phyloP scores from a whole-genome alignment of 1,284 basidiomycete species.

The Coniferiporia sulphurascens region DNA sequence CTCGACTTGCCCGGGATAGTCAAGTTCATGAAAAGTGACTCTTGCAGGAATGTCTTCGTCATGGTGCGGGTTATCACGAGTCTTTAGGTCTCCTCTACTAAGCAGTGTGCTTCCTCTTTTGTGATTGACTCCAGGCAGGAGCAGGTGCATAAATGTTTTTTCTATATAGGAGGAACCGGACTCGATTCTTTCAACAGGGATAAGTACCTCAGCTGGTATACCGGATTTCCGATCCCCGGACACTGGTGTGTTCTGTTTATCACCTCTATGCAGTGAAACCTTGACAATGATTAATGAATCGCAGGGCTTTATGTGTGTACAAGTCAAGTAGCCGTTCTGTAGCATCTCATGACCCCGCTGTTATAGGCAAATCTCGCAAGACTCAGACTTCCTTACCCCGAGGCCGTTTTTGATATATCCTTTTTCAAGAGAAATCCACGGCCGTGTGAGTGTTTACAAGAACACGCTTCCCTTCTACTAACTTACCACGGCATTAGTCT shows the following conservation, averaged over 20 bases:
- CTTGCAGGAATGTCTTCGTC: conserved; percentile 17
- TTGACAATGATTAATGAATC: not conserved
- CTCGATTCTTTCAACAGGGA: conserved; percentile 1
- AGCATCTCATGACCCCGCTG: not conserved
- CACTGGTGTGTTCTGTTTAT: conserved; percentile 10
- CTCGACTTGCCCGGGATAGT: conserved; percentile 16
- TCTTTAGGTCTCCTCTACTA: not conserved
- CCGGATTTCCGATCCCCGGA: conserved; percentile 19
- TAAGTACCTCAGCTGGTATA: conserved; percentile 19
- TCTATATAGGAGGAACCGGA: not conserved
- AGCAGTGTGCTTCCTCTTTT: not conserved
- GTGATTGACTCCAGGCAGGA: not conserved
- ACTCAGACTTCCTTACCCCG: conserved; percentile 70
- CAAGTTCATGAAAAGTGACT: conserved; percentile 15
- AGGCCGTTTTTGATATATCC: conserved; percentile 76
- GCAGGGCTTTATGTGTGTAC: conserved; percentile 15
- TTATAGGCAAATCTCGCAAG: conserved; percentile 66
- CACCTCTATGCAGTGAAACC: not conserved
- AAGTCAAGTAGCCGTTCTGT: not conserved
- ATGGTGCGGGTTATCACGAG: conserved; percentile 9
- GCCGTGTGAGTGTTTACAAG: conserved; percentile 50
- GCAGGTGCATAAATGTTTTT: not conserved
- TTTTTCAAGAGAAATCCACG: conserved; percentile 70
- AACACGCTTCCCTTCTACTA: not conserved
- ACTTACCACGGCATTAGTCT: conserved; percentile 44